phyloP scores from a whole-genome alignment of 139 green algal genomes.

The Picochlorum sp. region DNA sequence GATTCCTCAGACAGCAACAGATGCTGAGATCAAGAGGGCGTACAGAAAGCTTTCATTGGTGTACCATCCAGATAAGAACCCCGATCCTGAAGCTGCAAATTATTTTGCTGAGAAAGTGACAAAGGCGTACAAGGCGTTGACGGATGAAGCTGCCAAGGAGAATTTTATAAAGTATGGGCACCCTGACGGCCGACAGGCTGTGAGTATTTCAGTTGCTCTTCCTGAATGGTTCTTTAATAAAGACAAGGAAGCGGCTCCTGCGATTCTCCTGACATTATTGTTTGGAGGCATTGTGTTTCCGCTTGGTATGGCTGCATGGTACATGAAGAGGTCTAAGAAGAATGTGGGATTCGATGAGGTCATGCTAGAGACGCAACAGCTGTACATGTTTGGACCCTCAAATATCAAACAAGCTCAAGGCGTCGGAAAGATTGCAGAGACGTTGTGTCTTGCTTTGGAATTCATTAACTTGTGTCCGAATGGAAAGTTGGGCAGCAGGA shows the following conservation, averaged over 20 bases:
- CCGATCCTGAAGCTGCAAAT: constrained; percentile 61
- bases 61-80: constrained; percentile 92
- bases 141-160: constrained; percentile 58
- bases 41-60: constrained; percentile 68
- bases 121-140: constrained; percentile 56
- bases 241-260: constrained; percentile 64
- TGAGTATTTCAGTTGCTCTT: constrained; percentile 49
- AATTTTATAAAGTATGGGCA: constrained; percentile 90
- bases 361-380: constrained; percentile 63
- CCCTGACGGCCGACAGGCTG: constrained; percentile 69
- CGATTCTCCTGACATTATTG: constrained; percentile 72
- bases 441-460: constrained; percentile 75
- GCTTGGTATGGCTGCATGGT: constrained; percentile 54
- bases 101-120: constrained; percentile 81
- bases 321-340: constrained; percentile 62
- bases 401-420: constrained; percentile 72
- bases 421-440: constrained; percentile 70
- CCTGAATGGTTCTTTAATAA: constrained; percentile 78
- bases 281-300: constrained; percentile 70
- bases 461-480: constrained; percentile 55
- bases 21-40: constrained; percentile 68
- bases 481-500: constrained; percentile 17
- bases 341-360: constrained; percentile 61
- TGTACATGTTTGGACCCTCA: constrained; percentile 57
- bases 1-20: constrained; percentile 33